These are phyloP conservation scores for Radiomyces spectabilis DNA, from an alignment of 192 early-diverging fungal genomes.

Conservation along the genomic window DNA sequence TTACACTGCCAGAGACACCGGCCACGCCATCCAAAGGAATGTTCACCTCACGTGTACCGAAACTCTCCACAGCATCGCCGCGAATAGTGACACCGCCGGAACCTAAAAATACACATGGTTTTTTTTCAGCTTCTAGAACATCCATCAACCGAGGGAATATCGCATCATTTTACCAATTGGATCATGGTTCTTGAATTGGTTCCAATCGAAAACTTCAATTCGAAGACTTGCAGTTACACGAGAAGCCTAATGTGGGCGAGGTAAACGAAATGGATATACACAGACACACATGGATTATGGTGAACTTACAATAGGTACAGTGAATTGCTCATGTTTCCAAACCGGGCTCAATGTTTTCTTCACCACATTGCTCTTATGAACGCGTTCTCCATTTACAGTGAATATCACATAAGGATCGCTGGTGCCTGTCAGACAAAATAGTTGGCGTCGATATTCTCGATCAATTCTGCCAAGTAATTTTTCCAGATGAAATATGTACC, in stretches of 20 bases:
- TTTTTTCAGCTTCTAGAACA: constrained; percentile 11
- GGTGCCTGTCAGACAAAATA: constrained; percentile 27
- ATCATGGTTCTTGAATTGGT: constrained; percentile 44
- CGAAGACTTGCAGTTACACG: constrained; percentile 26
- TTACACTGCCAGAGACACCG: constrained; percentile 29
- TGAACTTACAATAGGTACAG: constrained; percentile 15
- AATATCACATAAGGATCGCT: constrained; percentile 63
- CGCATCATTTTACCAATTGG: constrained; percentile 39
- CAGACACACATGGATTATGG: no score
- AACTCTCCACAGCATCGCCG: constrained; percentile 25
- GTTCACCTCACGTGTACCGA: constrained; percentile 28
- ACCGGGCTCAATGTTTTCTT: constrained; percentile 59
- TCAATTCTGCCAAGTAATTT: background rate
- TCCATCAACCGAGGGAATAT: no score
- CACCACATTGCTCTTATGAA: constrained; percentile 46
- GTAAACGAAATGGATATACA: background rate
- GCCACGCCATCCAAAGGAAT: constrained; percentile 21
- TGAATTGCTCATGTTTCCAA: constrained; percentile 22
- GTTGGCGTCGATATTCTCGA: background rate
- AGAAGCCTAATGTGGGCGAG: constrained; percentile 20
- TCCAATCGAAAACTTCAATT: constrained; percentile 62
- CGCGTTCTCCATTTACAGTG: constrained; percentile 47
- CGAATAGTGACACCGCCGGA: constrained; percentile 20
- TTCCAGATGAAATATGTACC: constrained; percentile 9
- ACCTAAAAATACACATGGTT: background rate